These are phyloP conservation scores for Acacia concinna DNA, from an alignment of 331 rosid genomes.

Conservation along the genomic window DNA sequence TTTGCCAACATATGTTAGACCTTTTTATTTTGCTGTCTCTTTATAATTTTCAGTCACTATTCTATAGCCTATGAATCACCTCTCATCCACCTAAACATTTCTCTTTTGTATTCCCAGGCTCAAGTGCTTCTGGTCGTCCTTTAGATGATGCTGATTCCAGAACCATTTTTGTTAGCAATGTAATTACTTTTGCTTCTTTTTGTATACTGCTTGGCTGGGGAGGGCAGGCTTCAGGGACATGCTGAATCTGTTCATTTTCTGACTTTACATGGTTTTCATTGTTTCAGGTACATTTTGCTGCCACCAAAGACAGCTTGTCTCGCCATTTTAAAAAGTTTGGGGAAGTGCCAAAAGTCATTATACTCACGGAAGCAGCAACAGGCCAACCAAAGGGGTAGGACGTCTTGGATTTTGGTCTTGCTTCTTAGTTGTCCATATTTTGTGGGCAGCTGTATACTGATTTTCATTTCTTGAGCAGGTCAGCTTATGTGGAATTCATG, in stretches of 20 bases:
- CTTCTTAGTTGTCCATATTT: constrained; percentile 15
- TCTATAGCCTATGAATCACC: background rate
- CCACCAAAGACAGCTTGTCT: constrained; percentile 88
- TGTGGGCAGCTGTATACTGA: constrained; percentile 19
- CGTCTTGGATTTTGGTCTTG: constrained; percentile 23
- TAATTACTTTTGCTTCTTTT: constrained; percentile 38
- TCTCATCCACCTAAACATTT: background rate
- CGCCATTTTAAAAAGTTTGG: constrained; percentile 92
- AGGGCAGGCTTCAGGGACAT: background rate
- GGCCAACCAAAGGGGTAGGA: constrained; percentile 85
- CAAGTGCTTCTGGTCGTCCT: constrained; percentile 54
- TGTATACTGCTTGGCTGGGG: constrained; percentile 6
- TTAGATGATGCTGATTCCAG: constrained; percentile 84
- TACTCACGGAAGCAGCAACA: constrained; percentile 78
- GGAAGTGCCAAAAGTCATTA: constrained; percentile 80
- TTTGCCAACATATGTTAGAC: background rate
- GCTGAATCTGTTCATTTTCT: constrained; percentile 32
- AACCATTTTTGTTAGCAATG: constrained; percentile 87
- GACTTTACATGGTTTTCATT: constrained; percentile 13
- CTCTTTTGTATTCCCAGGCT: constrained; percentile 46
- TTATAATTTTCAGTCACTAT: background rate
- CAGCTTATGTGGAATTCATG: constrained; percentile 92
- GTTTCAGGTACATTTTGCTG: constrained; percentile 93
- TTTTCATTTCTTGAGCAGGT: constrained; percentile 57
- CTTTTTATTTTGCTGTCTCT: background rate